These are phyloP conservation scores for Phalaenopsis equestris DNA, from an alignment of 106 monocot genomes.

Conservation along the genomic window DNA sequence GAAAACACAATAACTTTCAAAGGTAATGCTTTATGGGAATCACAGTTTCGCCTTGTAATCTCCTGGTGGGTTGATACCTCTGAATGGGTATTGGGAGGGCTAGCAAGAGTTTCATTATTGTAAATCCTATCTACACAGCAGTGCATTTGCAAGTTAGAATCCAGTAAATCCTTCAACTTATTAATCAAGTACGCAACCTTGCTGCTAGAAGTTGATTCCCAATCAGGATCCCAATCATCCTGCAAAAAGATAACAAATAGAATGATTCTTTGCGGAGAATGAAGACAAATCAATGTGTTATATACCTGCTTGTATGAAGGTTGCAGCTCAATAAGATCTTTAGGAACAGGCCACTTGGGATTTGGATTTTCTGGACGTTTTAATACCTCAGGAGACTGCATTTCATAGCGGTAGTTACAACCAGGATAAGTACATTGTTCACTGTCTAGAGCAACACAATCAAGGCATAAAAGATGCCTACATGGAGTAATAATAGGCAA, in stretches of 20 bases:
- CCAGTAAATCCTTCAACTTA: constrained; percentile 54
- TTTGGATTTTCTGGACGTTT: constrained; percentile 98
- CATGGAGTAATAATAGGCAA: constrained; percentile 96
- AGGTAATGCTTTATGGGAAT: constrained; percentile 20
- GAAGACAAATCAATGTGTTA: background rate
- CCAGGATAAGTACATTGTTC: constrained; percentile 83
- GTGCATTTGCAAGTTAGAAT: constrained; percentile 36
- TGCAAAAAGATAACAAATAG: constrained; percentile 20
- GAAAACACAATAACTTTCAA: constrained; percentile 96
- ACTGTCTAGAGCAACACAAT: constrained; percentile 82
- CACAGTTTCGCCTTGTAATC: constrained; percentile 5
- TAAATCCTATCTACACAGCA: constrained; percentile 17
- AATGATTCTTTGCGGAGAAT: background rate
- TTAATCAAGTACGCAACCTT: constrained; percentile 83
- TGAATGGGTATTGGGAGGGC: constrained; percentile 1
- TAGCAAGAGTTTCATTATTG: background rate
- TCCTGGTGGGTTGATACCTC: background rate
- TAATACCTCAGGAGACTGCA: constrained; percentile 90
- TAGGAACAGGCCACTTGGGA: constrained; percentile 98
- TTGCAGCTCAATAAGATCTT: constrained; percentile 98
- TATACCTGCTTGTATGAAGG: constrained; percentile 93
- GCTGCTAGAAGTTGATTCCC: constrained; percentile 95
- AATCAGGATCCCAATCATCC: constrained; percentile 97
- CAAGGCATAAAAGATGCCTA: constrained; percentile 90
- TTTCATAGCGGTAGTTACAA: constrained; percentile 75